These are phyloP conservation scores for Clarireedia monteithiana DNA, from an alignment of 2,329 filamentous ascomycete genomes.

Conservation along the genomic window DNA sequence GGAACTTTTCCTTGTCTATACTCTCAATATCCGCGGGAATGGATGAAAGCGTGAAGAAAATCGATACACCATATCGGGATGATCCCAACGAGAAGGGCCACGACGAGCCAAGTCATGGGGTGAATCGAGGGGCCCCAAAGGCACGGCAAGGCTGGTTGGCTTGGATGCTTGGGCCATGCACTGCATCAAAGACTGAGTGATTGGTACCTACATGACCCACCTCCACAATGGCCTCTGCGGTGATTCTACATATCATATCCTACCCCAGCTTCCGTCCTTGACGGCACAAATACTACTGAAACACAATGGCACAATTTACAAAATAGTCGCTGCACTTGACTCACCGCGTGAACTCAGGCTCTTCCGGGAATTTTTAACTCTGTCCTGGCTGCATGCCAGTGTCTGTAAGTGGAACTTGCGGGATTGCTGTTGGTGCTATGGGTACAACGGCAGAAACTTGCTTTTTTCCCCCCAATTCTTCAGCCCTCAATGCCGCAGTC, in stretches of 20 bases:
- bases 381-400: too few species aligned
- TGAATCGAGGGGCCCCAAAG: background rate
- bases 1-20: conserved; percentile 54
- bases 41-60: conserved; percentile 1
- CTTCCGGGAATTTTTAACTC: too few species aligned
- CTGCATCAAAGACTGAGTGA: conserved; percentile 2
- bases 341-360: too few species aligned
- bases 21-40: conserved; percentile 43
- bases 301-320: background rate
- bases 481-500: background rate
- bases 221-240: background rate
- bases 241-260: background rate
- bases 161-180: conserved; percentile 8
- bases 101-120: background rate
- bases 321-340: too few species aligned
- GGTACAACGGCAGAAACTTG: background rate
- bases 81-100: conserved; percentile 8
- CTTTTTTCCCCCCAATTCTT: background rate
- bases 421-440: background rate
- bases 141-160: conserved; percentile 8
- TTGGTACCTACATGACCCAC: background rate
- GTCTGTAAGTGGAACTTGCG: too few species aligned
- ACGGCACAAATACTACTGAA: background rate
- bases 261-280: conserved; percentile 1
- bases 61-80: conserved; percentile 15